Conservation (phyloP, 805 yeast species). For the Yarrowia phangngaensis region DNA sequence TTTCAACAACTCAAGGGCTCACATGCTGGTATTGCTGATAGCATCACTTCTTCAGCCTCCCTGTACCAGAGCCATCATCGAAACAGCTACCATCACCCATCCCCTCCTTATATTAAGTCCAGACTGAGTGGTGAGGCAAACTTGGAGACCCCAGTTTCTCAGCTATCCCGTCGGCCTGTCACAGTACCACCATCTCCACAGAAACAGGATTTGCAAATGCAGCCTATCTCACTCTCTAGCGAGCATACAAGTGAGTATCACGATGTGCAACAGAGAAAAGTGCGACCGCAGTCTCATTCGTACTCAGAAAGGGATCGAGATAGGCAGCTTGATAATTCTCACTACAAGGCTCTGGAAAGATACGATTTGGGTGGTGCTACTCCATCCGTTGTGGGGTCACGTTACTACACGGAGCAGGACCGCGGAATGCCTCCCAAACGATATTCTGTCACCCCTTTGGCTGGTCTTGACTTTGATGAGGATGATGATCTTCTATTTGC, state of each 20-base stretch:
- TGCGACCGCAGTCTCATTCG: conserved; percentile 11
- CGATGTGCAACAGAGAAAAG: conserved; percentile 23
- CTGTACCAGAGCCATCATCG: neutral
- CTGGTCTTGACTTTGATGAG: conserved; percentile 30
- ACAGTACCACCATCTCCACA: conserved; percentile 17
- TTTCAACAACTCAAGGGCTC: conserved; percentile 39
- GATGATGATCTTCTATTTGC: conserved; percentile 42
- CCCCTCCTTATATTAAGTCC: conserved; percentile 23
- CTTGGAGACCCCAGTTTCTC: neutral
- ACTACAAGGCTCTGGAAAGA: conserved; percentile 12
- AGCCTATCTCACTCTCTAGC: conserved; percentile 23
- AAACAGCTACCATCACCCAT: conserved; percentile 26
- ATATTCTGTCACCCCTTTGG: conserved; percentile 24
- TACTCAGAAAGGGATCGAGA: conserved; percentile 19
- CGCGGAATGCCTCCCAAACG: conserved; percentile 27
- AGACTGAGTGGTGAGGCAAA: conserved; percentile 10
- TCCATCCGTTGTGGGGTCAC: neutral
- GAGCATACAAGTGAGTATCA: conserved; percentile 26
- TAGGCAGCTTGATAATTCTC: conserved; percentile 27
- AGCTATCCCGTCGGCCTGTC: conserved; percentile 5
- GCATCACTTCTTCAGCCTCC: conserved; percentile 35
- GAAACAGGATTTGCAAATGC: conserved; percentile 2
- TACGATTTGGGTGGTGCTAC: conserved; percentile 5
- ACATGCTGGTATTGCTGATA: conserved; percentile 39
- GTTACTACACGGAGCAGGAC: conserved; percentile 23